Base-by-base conservation (phyloP, 805 yeast genomes). In the Middelhovenomyces tepae region DNA sequence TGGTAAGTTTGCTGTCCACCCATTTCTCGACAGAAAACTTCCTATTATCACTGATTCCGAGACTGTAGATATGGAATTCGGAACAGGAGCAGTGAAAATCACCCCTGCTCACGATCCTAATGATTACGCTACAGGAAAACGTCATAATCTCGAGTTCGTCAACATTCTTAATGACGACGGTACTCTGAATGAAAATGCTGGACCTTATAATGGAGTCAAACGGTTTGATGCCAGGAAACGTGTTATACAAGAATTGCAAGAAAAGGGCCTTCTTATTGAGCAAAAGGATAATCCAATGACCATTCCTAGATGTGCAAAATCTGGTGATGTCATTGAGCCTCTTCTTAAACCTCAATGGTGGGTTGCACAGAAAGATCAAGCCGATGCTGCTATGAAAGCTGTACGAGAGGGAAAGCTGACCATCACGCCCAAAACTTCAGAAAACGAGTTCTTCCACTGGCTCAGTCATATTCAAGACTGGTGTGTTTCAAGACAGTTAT, bases 1-100 rank as follows among this genome's bases (percentile, higher is more conserved):
- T 56, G 98, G 98, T 41, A 85, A 87, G 60, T 84, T 66, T 56
- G 91, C 82, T 40, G 59, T 74, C 46, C 97, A 91, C 63, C 97
- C 98, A 42, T 82, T 91, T 62, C 62, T 84, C 51, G 82, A 80
- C 54, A 78, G 85, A 57, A 67, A 74, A 53, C 60, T 91, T 34
- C 98, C 98, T 46, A 84, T 91, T 53, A 65, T 91, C 42, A 75
- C 86, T 33, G 98, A 91, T 57, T 56, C 77, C 24, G 94, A 84
- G 61, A 91, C 96, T 25, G 98, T 91, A 44, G 98, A 91, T 60
- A 91, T 91, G 97, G 94, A 83, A 59, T 91, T 91, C 48, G 98
- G 98, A 71, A 91, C 98, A 42, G 98, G 98, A 78, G 98, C 98
- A 31, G 98, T 91, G 42, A 91, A 91, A 65, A 91, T 91, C 57